Evolutionary conservation across 208 protist species (phyloP).

Genomic region (Trypanosoma theileri): DNA sequence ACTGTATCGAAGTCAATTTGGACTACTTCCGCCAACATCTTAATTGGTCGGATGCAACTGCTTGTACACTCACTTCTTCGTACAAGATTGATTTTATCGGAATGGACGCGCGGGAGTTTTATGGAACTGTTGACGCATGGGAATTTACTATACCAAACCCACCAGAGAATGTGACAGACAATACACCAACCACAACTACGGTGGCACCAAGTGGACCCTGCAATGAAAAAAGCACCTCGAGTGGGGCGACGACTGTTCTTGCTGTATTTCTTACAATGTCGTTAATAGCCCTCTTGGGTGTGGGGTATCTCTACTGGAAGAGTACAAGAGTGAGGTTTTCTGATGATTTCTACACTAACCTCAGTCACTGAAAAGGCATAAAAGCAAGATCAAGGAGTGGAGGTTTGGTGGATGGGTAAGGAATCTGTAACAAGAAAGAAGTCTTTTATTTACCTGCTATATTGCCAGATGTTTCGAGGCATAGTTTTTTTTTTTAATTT

Average conservation of each 20-base stretch:
- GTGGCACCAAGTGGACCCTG: not conserved
- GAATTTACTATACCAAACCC: conserved; percentile 47
- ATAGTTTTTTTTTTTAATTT: no score
- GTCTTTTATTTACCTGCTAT: conserved; percentile 9
- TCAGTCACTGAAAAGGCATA: conserved; percentile 28
- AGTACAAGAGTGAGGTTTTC: conserved; percentile 14
- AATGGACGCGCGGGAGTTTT: conserved; percentile 30
- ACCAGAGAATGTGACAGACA: conserved; percentile 31
- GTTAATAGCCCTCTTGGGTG: not conserved
- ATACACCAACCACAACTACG: not conserved
- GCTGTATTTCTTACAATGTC: conserved; percentile 10
- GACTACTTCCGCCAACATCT: conserved; percentile 18
- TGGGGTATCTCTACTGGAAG: conserved; percentile 22
- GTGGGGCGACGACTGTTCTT: not conserved
- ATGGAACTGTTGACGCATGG: conserved; percentile 49
- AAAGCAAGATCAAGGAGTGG: not conserved
- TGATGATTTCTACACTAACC: conserved; percentile 57
- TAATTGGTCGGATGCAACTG: conserved; percentile 29
- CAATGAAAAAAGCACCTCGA: not conserved
- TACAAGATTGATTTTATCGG: conserved; percentile 42
- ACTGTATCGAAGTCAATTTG: conserved; percentile 44
- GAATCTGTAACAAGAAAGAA: not conserved
- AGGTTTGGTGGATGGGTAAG: not conserved
- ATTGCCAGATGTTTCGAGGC: not conserved
- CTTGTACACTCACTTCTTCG: conserved; percentile 18